Conservation (phyloP, 2,329 filamentous ascomycete genomes). For the Paraconiothyrium sp. region DNA sequence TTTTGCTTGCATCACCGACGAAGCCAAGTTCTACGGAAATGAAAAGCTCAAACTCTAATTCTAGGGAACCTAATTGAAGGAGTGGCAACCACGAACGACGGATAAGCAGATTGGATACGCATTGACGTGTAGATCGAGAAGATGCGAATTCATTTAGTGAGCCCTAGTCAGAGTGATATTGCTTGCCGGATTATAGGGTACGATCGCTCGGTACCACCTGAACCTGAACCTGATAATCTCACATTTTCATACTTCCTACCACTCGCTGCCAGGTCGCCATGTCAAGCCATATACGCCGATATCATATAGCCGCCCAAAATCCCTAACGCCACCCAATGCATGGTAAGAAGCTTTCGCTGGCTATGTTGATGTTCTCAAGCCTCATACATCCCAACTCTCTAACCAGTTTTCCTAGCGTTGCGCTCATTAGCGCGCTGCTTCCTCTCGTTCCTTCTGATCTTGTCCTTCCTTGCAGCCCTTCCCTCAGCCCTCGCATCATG, state of each 20-base stretch:
- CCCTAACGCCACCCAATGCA: conserved; percentile 43
- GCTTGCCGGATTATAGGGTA: too few relatives aligned
- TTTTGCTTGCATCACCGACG: too few relatives aligned
- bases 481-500: conserved; percentile 65
- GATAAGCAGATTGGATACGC: too few relatives aligned
- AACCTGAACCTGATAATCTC: not conserved
- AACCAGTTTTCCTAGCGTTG: conserved; percentile 67
- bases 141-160: too few relatives aligned
- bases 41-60: too few relatives aligned
- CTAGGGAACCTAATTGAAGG: too few relatives aligned
- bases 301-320: not conserved
- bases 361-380: conserved; percentile 18
- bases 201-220: not conserved
- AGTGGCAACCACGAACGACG: too few relatives aligned
- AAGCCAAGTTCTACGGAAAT: too few relatives aligned
- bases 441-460: conserved; percentile 54
- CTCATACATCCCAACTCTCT: conserved; percentile 25
- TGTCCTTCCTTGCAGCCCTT: conserved; percentile 67
- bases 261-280: conserved; percentile 4
- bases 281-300: conserved; percentile 13
- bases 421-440: conserved; percentile 65
- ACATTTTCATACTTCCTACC: not conserved
- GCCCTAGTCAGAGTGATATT: too few relatives aligned
- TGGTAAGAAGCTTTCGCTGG: conserved; percentile 26
- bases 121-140: too few relatives aligned